Evolutionary conservation across 352 stramenopile species (phyloP).

Genomic region (Pythium sp.): DNA sequence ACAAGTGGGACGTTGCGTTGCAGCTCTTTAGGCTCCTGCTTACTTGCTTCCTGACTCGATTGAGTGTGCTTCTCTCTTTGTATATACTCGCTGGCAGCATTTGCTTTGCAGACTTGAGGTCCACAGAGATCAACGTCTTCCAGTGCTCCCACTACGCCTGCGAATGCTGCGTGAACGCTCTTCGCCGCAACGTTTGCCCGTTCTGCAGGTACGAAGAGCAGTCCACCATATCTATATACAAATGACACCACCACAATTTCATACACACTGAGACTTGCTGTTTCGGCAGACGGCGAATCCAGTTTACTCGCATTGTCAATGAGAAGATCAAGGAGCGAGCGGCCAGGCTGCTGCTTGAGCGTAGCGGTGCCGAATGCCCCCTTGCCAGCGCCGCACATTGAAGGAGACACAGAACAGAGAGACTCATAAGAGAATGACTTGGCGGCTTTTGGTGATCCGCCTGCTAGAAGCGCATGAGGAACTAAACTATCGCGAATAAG

Average conservation of each 20-base stretch:
- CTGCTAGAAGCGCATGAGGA: no score
- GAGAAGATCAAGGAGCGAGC: conserved; percentile 4
- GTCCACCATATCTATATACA: no score
- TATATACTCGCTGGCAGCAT: neutral
- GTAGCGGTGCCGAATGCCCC: neutral
- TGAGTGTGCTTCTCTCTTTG: neutral
- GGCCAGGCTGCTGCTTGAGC: neutral
- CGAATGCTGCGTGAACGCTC: conserved; percentile 20
- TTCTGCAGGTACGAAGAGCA: conserved; percentile 16
- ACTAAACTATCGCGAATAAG: neutral
- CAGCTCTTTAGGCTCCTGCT: neutral
- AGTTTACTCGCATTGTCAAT: neutral
- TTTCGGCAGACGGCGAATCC: neutral
- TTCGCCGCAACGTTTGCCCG: conserved; percentile 24
- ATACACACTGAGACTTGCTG: neutral
- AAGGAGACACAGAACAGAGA: neutral
- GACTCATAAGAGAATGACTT: no score
- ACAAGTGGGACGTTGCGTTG: no score
- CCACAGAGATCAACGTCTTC: conserved; percentile 22
- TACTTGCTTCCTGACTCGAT: neutral
- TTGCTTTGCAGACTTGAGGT: conserved; percentile 16
- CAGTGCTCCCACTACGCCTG: conserved; percentile 34
- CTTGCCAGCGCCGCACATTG: neutral
- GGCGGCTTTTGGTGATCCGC: no score
- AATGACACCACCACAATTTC: no score